A percentile compares a stretch with the other conserved stretches of the same genome.
Evolutionary conservation across 2,329 filamentous ascomycete genomes (phyloP).

Genomic region (Colletotrichum filicis): DNA sequence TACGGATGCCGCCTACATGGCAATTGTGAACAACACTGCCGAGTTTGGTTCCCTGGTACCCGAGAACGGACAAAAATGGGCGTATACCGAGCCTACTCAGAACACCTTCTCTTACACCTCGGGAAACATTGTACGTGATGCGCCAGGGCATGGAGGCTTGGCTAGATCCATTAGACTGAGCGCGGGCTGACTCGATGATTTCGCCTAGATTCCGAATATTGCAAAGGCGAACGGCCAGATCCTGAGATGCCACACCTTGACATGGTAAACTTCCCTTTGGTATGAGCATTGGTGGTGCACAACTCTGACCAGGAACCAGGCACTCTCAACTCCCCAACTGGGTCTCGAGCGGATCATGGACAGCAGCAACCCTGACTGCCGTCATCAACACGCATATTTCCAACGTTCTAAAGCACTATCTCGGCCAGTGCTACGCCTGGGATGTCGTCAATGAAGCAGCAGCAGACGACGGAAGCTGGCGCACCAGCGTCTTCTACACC

Average conservation of each 20-base stretch:
- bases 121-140: slow-evolving; percentile 29
- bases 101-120: slow-evolving; percentile 18
- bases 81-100: neutral
- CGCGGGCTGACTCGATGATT: neutral
- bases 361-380: slow-evolving; percentile 31
- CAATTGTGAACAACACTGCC: slow-evolving; percentile 60
- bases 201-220: slow-evolving; percentile 51
- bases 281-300: slow-evolving; percentile 21
- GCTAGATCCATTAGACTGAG: too few species aligned
- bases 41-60: slow-evolving; percentile 73
- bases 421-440: slow-evolving; percentile 60
- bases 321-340: slow-evolving; percentile 38
- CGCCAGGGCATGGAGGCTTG: too few species aligned
- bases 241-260: slow-evolving; percentile 71
- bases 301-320: neutral
- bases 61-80: slow-evolving; percentile 63
- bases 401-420: slow-evolving; percentile 55
- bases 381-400: slow-evolving; percentile 64
- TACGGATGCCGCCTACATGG: slow-evolving; percentile 61
- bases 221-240: slow-evolving; percentile 60
- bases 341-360: slow-evolving; percentile 38
- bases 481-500: slow-evolving; percentile 56
- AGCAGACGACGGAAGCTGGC: slow-evolving; percentile 59
- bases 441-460: slow-evolving; percentile 61
- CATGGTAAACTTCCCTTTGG: slow-evolving; percentile 52